Evolutionary conservation across 2,329 filamentous ascomycete genomes (phyloP).

Genomic region (Uncinocarpus reesii): DNA sequence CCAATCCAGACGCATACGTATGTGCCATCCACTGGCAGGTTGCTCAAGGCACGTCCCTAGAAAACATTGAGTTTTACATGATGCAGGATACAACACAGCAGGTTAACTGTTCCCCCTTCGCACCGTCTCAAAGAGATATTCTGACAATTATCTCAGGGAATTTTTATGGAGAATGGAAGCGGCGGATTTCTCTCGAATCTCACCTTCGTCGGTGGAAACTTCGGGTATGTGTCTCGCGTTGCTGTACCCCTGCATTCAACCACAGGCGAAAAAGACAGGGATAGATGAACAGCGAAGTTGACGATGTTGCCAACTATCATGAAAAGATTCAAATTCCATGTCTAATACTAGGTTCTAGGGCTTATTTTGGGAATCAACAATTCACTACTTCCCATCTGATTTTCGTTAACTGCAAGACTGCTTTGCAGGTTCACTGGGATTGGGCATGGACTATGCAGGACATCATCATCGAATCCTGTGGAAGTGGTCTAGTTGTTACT

Average conservation of each 20-base stretch:
- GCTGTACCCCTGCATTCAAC: neutral
- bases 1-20: constrained; percentile 28
- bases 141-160: constrained; percentile 12
- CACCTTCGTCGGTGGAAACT: constrained; percentile 49
- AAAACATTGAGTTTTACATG: constrained; percentile 68
- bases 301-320: no score
- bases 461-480: constrained; percentile 43
- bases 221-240: constrained; percentile 40
- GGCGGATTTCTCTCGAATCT: constrained; percentile 51
- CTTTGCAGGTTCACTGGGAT: constrained; percentile 47
- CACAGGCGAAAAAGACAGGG: no score
- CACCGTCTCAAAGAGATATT: neutral
- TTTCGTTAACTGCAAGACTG: constrained; percentile 43
- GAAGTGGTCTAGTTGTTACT: constrained; percentile 38
- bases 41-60: constrained; percentile 13
- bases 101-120: neutral
- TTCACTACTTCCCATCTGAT: constrained; percentile 47
- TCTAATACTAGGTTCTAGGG: neutral
- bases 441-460: constrained; percentile 49
- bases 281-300: no score
- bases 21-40: constrained; percentile 15
- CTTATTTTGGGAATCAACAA: constrained; percentile 42
- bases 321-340: neutral
- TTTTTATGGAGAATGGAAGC: constrained; percentile 33
- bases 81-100: constrained; percentile 19